A percentile compares a stretch with the other conserved stretches of the same genome.
phyloP scores from a whole-genome alignment of 495 filamentous ascomycete species.

The Penicillium tannophilum region DNA sequence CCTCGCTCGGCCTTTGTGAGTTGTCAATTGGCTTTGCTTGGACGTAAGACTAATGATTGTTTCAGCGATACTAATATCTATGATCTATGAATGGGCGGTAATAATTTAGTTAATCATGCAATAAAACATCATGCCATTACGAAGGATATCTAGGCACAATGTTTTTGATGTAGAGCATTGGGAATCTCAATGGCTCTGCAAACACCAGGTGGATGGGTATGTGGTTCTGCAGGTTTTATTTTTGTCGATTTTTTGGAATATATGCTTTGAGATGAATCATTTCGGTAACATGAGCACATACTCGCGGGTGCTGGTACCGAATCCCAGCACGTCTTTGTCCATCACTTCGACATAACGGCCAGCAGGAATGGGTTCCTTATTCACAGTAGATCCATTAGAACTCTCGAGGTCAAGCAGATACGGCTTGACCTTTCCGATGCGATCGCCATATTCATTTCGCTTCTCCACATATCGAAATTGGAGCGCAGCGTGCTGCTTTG shows the following conservation, averaged over 20 bases:
- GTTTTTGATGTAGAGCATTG: neutral
- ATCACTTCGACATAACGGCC: constrained; percentile 83
- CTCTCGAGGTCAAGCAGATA: constrained; percentile 95
- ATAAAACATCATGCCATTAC: neutral
- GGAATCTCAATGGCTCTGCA: neutral
- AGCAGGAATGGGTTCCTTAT: constrained; percentile 69
- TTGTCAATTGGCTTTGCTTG: constrained; percentile 6
- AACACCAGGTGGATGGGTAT: neutral
- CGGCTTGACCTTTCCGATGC: constrained; percentile 76
- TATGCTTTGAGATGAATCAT: constrained; percentile 6
- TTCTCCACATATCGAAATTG: constrained; percentile 88
- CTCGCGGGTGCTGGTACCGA: constrained; percentile 84
- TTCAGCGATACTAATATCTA: constrained; percentile 10
- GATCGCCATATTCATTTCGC: constrained; percentile 83
- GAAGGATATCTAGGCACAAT: neutral
- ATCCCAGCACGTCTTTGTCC: constrained; percentile 85
- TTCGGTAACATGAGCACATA: constrained; percentile 75
- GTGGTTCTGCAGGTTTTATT: neutral
- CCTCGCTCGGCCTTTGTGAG: constrained; percentile 22
- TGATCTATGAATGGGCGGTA: neutral
- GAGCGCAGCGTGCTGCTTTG: constrained; percentile 92
- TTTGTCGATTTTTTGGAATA: neutral
- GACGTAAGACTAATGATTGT: neutral
- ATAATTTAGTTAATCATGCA: neutral
- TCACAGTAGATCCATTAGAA: constrained; percentile 86